Conservation (phyloP, 179 eudicot species). For the Beta lomatogona region DNA sequence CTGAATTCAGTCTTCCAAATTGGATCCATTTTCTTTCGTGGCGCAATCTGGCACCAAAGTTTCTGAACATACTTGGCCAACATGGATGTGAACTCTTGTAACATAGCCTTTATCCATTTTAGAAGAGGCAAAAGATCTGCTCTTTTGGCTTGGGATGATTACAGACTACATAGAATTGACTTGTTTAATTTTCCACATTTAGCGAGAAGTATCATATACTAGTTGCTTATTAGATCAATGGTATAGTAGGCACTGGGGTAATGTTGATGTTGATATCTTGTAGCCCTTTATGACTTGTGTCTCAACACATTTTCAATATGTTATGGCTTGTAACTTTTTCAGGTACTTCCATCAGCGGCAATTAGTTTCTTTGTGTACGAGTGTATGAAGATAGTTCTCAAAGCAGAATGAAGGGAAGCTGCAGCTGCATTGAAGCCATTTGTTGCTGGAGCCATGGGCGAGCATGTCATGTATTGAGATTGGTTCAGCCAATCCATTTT, state of each 20-base stretch:
- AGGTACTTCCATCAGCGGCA: constrained; percentile 75
- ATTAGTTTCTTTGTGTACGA: constrained; percentile 73
- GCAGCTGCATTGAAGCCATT: not conserved
- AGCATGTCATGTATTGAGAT: constrained; percentile 5
- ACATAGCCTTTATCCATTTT: not conserved
- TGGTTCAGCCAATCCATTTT: constrained; percentile 13
- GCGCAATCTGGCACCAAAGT: not conserved
- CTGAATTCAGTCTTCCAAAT: not conserved
- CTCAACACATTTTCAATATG: not conserved
- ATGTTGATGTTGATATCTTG: not conserved
- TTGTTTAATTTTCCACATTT: not conserved
- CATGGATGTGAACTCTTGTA: no score
- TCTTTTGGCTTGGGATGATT: not conserved
- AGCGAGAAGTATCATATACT: not conserved
- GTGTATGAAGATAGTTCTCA: constrained; percentile 65
- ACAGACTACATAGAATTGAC: not conserved
- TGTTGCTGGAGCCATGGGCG: not conserved
- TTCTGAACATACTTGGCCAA: not conserved
- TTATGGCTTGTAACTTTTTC: constrained; percentile 24
- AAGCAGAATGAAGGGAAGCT: constrained; percentile 50
- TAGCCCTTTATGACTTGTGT: not conserved
- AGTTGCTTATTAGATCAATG: not conserved
- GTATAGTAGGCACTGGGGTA: not conserved
- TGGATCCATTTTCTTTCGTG: not conserved
- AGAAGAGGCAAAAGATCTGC: not conserved